Conservation (phyloP, 352 stramenopile species). For the Phytophthora vignae region DNA sequence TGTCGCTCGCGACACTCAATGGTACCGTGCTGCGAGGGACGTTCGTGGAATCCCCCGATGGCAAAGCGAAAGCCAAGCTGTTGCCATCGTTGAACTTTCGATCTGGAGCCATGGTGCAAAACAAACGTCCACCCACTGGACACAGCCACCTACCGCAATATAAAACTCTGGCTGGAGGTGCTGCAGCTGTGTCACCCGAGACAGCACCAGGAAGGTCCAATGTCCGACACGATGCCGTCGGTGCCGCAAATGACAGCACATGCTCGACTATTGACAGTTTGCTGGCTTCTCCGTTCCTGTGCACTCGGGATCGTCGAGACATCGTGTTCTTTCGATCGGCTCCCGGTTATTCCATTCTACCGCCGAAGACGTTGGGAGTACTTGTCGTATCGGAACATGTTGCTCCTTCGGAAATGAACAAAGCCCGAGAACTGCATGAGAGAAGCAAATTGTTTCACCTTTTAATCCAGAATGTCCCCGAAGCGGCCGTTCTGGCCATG, state of each 20-base stretch:
- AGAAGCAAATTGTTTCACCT: constrained; percentile 78
- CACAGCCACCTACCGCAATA: constrained; percentile 29
- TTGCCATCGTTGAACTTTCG: constrained; percentile 67
- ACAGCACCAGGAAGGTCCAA: constrained; percentile 16
- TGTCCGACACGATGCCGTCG: constrained; percentile 24
- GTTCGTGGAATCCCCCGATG: constrained; percentile 67
- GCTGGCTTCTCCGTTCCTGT: constrained; percentile 56
- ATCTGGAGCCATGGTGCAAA: constrained; percentile 36
- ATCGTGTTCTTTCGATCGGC: constrained; percentile 77
- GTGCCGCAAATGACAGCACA: constrained; percentile 24
- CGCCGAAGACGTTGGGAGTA: constrained; percentile 64
- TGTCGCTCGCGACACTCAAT: constrained; percentile 61
- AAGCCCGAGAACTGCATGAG: constrained; percentile 61
- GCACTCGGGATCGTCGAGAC: constrained; percentile 63
- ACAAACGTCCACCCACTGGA: constrained; percentile 17
- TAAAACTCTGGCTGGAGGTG: constrained; percentile 20
- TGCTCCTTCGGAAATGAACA: constrained; percentile 50
- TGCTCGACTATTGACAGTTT: constrained; percentile 61
- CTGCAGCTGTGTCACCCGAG: constrained; percentile 31
- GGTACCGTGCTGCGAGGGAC: constrained; percentile 60
- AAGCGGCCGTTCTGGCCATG: constrained; percentile 69
- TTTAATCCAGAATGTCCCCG: constrained; percentile 74
- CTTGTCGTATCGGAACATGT: constrained; percentile 75
- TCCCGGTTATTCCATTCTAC: constrained; percentile 65
- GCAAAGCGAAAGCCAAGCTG: constrained; percentile 57